phyloP scores from a whole-genome alignment of 2,329 filamentous ascomycete genomes.

The Pestalotiopsis sp. region DNA sequence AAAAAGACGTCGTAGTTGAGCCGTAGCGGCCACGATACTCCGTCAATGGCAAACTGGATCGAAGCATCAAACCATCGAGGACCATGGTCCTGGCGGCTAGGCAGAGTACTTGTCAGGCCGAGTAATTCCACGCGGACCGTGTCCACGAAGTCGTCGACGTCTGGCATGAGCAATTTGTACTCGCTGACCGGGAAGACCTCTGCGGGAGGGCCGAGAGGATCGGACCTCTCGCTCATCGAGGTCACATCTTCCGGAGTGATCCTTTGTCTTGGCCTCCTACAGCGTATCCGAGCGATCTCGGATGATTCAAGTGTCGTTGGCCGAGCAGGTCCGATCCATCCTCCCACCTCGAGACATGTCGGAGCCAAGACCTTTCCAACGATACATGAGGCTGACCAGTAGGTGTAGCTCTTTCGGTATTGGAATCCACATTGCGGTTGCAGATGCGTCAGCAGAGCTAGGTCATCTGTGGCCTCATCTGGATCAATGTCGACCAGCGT shows the following conservation, averaged over 20 bases:
- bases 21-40: constrained; percentile 64
- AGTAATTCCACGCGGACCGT: constrained; percentile 72
- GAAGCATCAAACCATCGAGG: constrained; percentile 61
- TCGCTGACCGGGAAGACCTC: constrained; percentile 67
- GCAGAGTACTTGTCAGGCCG: constrained; percentile 51
- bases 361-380: constrained; percentile 77
- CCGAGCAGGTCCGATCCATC: constrained; percentile 75
- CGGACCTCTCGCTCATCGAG: constrained; percentile 68
- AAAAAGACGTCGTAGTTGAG: constrained; percentile 69
- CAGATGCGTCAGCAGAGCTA: constrained; percentile 69
- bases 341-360: constrained; percentile 70
- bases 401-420: constrained; percentile 73
- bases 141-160: constrained; percentile 61
- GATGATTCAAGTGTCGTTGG: constrained; percentile 66
- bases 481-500: constrained; percentile 75
- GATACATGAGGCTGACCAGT: constrained; percentile 74
- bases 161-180: constrained; percentile 63
- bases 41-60: constrained; percentile 66
- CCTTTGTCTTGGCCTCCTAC: constrained; percentile 57
- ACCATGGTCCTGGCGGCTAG: constrained; percentile 29
- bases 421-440: constrained; percentile 74
- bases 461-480: constrained; percentile 64
- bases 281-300: constrained; percentile 71
- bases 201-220: constrained; percentile 67
- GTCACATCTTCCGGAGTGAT: constrained; percentile 63